phyloP scores from a whole-genome alignment of 768 basidiomycete genomes.

The Rickenella mellea region DNA sequence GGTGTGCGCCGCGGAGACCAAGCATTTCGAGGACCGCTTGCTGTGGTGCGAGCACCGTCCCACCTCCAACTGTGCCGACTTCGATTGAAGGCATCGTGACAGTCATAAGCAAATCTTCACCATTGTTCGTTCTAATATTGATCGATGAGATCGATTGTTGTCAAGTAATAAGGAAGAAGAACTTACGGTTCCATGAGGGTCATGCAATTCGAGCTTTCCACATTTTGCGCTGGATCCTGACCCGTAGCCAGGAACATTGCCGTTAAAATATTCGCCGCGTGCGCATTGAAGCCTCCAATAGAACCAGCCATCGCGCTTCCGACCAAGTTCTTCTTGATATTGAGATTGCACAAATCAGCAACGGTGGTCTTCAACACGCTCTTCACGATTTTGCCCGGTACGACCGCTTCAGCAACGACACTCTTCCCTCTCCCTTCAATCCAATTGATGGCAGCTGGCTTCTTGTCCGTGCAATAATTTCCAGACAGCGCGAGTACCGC shows the following conservation, averaged over 20 bases:
- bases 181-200: constrained; percentile 98
- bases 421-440: constrained; percentile 98
- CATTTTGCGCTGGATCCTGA: constrained; percentile 98
- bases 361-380: constrained; percentile 94
- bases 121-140: constrained; percentile 66
- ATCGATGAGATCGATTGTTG: constrained; percentile 3
- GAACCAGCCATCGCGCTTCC: constrained; percentile 98
- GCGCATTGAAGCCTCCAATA: constrained; percentile 98
- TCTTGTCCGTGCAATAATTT: constrained; percentile 99
- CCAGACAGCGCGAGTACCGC: constrained; percentile 83
- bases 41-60: constrained; percentile 88
- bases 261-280: constrained; percentile 95
- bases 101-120: constrained; percentile 85
- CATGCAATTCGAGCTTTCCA: constrained; percentile 97
- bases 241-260: constrained; percentile 94
- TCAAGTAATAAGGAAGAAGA: constrained; percentile 6
- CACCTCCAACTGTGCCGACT: constrained; percentile 96
- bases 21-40: constrained; percentile 88
- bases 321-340: constrained; percentile 93
- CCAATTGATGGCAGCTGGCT: constrained; percentile 99
- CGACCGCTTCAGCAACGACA: constrained; percentile 89
- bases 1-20: constrained; percentile 84
- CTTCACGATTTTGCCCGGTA: constrained; percentile 84
- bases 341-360: constrained; percentile 78
- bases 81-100: constrained; percentile 99